Evolutionary conservation across 108 stramenopile species (phyloP), one percentile per base, ranked within the genome.

Genomic region (Conticribra guillardii): DNA sequence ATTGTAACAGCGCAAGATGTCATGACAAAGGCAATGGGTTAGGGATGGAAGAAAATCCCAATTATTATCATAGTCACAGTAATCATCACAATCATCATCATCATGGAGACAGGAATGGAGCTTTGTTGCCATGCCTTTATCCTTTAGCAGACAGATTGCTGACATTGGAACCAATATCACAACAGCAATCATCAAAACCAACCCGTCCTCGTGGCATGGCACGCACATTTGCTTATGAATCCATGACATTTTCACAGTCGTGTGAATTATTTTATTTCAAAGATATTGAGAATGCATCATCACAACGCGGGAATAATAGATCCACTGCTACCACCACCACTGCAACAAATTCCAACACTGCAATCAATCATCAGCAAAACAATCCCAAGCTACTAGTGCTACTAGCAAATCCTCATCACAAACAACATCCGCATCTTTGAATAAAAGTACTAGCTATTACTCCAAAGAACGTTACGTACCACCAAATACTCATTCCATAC

Each of bases 401-500:
- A n/a, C n/a, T n/a, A n/a, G n/a, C n/a, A 47, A 26, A 16, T n/a
- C 28, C 18, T 9, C n/a, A 28, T 21, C 5, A 32, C 14, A 59
- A 62, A 47, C 50, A 11, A 41, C 37, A 11, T 41, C 37, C 11
- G 8, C 37, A 9, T 11, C 11, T 41, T 41, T 11, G 37, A 41
- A 5, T 5, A 41, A 11, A 5, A 9, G 37, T 41, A 8, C 33
- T 31, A 59, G 33, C 57, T 5, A 32, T 33, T 37, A 51, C 18
- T 21, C 31, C 30, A 27, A 45, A 47, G 45, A 62, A 22, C 3
- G 60, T 27, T 62, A 62, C n/a, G 32, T 62, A 2, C 60, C 60
- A 15, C 60, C 60, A 1, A 62, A 62, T n/a, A 47, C 46, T 1
- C 32, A 62, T 14, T 24, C 23, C 17, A 27, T 62, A 4, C 32